A percentile compares a stretch with the other conserved stretches of the same genome.
Conservation (phyloP, 441 rosid species). For the Aquilaria agallochum region DNA sequence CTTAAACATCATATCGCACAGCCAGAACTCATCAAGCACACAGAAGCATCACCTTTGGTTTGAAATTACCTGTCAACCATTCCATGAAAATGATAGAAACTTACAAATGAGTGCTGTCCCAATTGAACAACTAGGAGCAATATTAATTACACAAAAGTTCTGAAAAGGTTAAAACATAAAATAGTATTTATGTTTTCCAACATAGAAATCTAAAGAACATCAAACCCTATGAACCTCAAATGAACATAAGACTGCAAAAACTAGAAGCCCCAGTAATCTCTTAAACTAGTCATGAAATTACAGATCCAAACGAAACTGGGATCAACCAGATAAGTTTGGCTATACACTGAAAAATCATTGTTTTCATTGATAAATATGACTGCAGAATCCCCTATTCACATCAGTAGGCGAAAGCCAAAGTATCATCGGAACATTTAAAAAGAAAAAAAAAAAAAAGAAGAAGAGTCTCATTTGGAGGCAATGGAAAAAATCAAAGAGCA, state of each 20-base stretch:
- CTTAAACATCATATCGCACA: slow-evolving; percentile 63
- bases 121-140: neutral
- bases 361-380: slow-evolving; percentile 1
- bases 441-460: neutral
- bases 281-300: neutral
- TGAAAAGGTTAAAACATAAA: too few species aligned
- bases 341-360: too few species aligned
- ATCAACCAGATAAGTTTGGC: neutral
- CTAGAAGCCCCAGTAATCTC: neutral
- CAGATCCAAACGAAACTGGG: slow-evolving; percentile 1
- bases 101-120: slow-evolving; percentile 11
- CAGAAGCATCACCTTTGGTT: slow-evolving; percentile 14
- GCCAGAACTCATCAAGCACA: slow-evolving; percentile 22
- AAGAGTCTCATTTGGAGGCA: neutral
- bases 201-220: too few species aligned
- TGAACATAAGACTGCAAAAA: slow-evolving; percentile 1
- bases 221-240: too few species aligned
- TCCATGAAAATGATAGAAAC: slow-evolving; percentile 9
- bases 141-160: neutral
- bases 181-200: neutral
- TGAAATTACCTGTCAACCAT: slow-evolving; percentile 30
- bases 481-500: too few species aligned
- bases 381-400: slow-evolving; percentile 14
- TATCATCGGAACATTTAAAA: neutral
- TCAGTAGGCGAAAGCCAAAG: neutral